Percentiles rank a stretch among this genome's conserved stretches.
phyloP scores from a whole-genome alignment of 257 asterid genomes.

The Solanum habrochaites region DNA sequence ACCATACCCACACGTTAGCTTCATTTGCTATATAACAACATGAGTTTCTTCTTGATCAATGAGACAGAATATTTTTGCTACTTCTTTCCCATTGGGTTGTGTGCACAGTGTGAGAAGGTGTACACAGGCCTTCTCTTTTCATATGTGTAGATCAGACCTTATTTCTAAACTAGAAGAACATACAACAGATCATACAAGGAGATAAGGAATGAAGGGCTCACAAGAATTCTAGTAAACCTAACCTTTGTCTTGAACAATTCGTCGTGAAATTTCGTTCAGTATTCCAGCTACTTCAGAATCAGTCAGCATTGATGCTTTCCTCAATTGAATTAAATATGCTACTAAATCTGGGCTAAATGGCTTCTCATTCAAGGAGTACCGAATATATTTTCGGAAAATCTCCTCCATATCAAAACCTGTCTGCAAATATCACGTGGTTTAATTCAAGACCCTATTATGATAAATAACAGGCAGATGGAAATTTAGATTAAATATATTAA shows the following conservation, averaged over 20 bases:
- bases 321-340: constrained; percentile 70
- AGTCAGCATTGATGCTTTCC: constrained; percentile 58
- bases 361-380: constrained; percentile 85
- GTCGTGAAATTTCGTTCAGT: constrained; percentile 73
- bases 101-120: background rate
- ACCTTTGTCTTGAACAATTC: constrained; percentile 89
- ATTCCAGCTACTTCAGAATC: constrained; percentile 74
- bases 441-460: background rate
- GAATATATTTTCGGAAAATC: constrained; percentile 76
- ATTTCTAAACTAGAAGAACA: background rate
- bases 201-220: background rate
- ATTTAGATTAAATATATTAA: background rate
- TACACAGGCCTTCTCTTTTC: background rate
- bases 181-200: background rate
- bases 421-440: constrained; percentile 32
- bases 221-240: background rate
- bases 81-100: background rate
- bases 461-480: background rate
- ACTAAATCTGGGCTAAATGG: constrained; percentile 76
- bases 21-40: background rate
- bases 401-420: constrained; percentile 82
- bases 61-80: background rate
- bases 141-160: background rate
- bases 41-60: background rate
- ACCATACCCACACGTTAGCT: background rate